A percentile compares a stretch with the other conserved stretches of the same genome.
Evolutionary conservation across 148 eudicot genomes (phyloP).

Genomic region (Rhododendron ovatum): DNA sequence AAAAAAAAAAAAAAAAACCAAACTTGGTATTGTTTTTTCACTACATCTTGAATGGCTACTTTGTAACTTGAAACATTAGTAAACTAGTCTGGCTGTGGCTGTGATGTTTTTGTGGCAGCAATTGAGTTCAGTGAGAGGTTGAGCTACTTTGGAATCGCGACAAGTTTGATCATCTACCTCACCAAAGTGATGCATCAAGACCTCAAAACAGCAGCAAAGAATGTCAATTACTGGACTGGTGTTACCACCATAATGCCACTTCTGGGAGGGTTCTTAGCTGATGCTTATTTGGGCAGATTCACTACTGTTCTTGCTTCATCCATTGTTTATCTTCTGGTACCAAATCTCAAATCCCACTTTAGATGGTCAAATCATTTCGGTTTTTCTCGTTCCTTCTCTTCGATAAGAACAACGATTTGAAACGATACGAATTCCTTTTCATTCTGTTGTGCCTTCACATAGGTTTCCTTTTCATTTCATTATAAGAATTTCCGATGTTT

Average conservation of each 20-base stretch:
- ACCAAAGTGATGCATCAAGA: background rate
- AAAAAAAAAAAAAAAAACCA: no score
- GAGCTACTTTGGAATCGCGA: background rate
- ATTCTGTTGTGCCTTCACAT: background rate
- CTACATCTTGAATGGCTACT: no score
- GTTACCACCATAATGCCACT: background rate
- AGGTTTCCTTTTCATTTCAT: background rate
- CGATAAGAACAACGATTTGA: background rate
- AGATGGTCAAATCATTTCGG: background rate
- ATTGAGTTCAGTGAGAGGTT: background rate
- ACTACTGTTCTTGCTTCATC: background rate
- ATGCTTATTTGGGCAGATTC: background rate
- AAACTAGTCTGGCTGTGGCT: background rate
- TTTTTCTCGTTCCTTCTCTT: background rate
- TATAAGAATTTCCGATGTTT: background rate
- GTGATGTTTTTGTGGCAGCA: background rate
- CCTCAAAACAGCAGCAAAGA: background rate
- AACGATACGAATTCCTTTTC: no score
- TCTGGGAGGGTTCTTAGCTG: background rate
- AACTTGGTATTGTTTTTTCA: no score
- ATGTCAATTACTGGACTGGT: background rate
- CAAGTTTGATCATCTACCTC: background rate
- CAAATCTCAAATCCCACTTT: background rate
- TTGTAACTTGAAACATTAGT: background rate
- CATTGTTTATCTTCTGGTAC: background rate